Conservation (phyloP, 305 asterid genomes). For the Solanum hybrid region DNA sequence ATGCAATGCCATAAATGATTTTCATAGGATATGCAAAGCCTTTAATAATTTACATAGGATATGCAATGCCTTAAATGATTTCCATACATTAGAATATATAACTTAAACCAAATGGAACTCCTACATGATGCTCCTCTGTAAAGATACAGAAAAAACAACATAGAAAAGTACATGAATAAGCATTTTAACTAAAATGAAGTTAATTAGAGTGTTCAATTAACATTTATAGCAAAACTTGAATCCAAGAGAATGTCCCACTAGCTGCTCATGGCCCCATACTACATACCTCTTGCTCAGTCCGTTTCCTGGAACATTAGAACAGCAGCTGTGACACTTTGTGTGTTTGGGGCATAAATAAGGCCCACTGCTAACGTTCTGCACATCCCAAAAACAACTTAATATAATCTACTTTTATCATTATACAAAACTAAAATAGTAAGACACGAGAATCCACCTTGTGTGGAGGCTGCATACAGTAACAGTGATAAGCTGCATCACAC, state of each 20-base stretch:
- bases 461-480: constrained; percentile 91
- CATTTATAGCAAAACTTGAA: background rate
- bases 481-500: constrained; percentile 92
- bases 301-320: constrained; percentile 87
- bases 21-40: background rate
- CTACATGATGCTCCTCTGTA: background rate
- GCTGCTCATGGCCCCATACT: background rate
- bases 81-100: background rate
- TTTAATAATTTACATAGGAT: background rate
- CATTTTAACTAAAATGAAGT: background rate
- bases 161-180: background rate
- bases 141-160: background rate
- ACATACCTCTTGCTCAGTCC: constrained; percentile 86
- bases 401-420: background rate
- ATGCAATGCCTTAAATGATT: background rate
- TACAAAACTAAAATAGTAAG: background rate
- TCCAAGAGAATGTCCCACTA: background rate
- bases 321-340: constrained; percentile 92
- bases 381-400: constrained; percentile 11
- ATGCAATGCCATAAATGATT: background rate
- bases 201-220: background rate
- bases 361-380: constrained; percentile 88
- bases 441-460: constrained; percentile 29
- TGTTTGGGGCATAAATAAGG: constrained; percentile 95
- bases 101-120: background rate